Percentiles rank a stretch among this genome's conserved stretches.
Evolutionary conservation across 2,329 filamentous ascomycete genomes (phyloP).

Genomic region (Botryotinia globosa): DNA sequence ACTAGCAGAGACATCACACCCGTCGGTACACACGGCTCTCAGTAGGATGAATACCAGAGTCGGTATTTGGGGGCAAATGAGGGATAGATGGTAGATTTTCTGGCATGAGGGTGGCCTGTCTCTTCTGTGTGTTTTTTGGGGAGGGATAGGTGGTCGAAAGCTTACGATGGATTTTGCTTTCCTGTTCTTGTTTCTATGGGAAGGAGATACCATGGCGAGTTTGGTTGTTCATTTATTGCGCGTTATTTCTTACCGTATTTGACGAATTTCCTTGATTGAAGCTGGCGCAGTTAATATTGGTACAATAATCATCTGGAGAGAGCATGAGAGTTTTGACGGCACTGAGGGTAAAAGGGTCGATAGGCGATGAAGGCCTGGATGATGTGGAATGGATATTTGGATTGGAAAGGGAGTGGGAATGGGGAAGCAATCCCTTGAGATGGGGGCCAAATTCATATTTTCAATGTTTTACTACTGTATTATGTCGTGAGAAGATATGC

Average conservation of each 20-base stretch:
- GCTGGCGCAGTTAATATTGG: neutral
- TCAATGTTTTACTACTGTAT: neutral
- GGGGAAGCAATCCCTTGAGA: neutral
- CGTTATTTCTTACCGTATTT: neutral
- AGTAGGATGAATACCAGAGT: neutral
- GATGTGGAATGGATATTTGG: neutral
- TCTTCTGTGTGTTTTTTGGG: neutral
- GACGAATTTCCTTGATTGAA: conserved; percentile 5
- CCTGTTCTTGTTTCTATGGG: neutral
- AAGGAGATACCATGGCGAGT: conserved; percentile 8
- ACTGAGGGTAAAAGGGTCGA: neutral
- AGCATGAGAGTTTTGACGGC: neutral
- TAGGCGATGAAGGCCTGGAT: neutral
- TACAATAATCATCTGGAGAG: conserved; percentile 4
- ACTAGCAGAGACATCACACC: conserved; percentile 46
- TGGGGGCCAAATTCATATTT: neutral
- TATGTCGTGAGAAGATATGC: neutral
- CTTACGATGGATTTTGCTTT: neutral
- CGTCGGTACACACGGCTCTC: neutral
- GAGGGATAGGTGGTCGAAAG: neutral
- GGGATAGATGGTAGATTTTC: neutral
- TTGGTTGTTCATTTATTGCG: neutral
- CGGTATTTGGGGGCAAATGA: neutral
- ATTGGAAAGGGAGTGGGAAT: neutral
- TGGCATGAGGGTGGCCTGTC: neutral